phyloP scores from a whole-genome alignment of 2,329 filamentous ascomycete species.

The Pseudogymnoascus sp. region DNA sequence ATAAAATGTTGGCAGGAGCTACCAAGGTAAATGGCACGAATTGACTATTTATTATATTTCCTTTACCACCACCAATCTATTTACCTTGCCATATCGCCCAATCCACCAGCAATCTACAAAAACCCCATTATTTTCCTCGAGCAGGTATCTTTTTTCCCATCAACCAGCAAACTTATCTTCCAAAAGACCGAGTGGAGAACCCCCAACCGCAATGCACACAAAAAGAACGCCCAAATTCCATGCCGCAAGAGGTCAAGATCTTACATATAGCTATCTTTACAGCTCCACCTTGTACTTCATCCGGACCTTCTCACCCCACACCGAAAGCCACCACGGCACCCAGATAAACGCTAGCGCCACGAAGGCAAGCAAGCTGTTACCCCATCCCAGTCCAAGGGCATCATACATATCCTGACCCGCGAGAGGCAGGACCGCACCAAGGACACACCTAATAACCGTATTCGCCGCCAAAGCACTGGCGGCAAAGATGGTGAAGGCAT shows the following conservation, averaged over 20 bases:
- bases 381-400: constrained; percentile 26
- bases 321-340: constrained; percentile 47
- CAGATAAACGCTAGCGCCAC: constrained; percentile 39
- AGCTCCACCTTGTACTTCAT: not conserved
- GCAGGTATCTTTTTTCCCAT: not conserved
- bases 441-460: constrained; percentile 20
- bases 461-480: constrained; percentile 23
- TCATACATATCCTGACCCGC: constrained; percentile 22
- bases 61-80: not conserved
- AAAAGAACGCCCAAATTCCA: constrained; percentile 27
- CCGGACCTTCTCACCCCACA: constrained; percentile 32
- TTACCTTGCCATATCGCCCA: not conserved
- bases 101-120: not conserved
- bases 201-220: constrained; percentile 26
- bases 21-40: not conserved
- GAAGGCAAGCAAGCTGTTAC: constrained; percentile 43
- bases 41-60: not conserved
- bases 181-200: not conserved
- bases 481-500: constrained; percentile 22
- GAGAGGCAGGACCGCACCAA: constrained; percentile 22
- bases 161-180: not conserved
- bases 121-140: not conserved
- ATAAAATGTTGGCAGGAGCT: not conserved
- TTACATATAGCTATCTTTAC: constrained; percentile 30
- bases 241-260: not conserved